Evolutionary conservation across 805 yeast species (phyloP), one percentile per base, ranked within the genome.

Genomic region (Priceomyces haplophilus): DNA sequence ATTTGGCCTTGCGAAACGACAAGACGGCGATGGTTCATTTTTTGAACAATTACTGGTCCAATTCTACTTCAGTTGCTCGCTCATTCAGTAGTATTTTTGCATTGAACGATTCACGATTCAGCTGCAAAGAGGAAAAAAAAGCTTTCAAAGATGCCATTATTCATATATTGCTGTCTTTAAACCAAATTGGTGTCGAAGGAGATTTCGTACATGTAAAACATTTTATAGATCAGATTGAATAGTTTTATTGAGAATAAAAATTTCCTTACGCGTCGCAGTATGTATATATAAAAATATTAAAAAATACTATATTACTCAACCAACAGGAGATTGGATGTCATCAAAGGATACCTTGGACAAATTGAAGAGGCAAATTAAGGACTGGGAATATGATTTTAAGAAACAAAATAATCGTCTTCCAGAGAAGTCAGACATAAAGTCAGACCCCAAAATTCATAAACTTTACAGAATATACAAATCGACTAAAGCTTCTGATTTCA

Each of bases 331-430:
- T n/a, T 39, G 7, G 18, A 48, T 48, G 52, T 36, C 43, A 17
- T 31, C 48, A 15, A 42, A 37, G 19, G 39, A 40, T 7, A 40
- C 37, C 16, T 30, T 54, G 17, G 38, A 34, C 10, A 50, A 48
- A 39, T 45, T 65, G 7, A 63, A 58, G 45, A 54, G 47, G 37
- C 51, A 57, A 39, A 69, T 70, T 35, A 71, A 71, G 43, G 52
- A 46, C 12, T 71, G 76, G 76, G 76, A 71, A 46, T 56, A 61
- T 38, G 49, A 42, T 21, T 71, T 69, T 44, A 50, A 52, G 7
- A 45, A 56, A n/a, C 23, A 38, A 16, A 41, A 67, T 45, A 56
- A 59, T 6, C 48, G 65, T 16, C 50, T 49, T 2, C 75, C 76
- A 0, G 47, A 59, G 4, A 67, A 61, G 37, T 46, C 48, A 1